Evolutionary conservation across 192 early-diverging fungal genomes (phyloP), one percentile per base, ranked within the genome.

Genomic region (Jimgerdemannia flammicorona): DNA sequence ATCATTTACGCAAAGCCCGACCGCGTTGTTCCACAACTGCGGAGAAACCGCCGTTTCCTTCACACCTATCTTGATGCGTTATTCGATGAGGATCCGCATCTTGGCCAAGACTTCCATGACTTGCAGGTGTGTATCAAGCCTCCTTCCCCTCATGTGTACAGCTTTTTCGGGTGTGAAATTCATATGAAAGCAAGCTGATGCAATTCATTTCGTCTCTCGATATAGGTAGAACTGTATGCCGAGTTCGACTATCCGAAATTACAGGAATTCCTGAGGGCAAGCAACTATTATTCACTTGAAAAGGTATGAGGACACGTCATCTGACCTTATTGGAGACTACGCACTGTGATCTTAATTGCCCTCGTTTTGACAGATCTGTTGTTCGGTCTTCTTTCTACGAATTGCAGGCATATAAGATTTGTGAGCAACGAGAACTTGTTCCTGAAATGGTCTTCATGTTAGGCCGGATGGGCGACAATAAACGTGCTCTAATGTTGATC

Each of bases 401-500:
- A 41, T n/a, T 78, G 29, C 29, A 91, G 89, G 94, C 94, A 8
- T 95, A 92, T 72, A 81, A 86, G 66, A 85, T 94, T 40, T 97
- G 96, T 77, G 93, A 98, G 81, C 77, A 89, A 73, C 90, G 92
- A 44, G 92, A 92, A 71, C 83, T 99, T 73, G 94, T 99, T 6
- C 95, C 95, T 10, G 98, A 98, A 78, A 99, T 98, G 97, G 96
- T 99, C 1, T 98, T 92, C 78, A 81, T 99, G 44, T 84, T 98
- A 67, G 97, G 98, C 8, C 95, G 98, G 14, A 97, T 98, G 96
- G 98, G 98, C 66, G 90, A 99, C 73, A 98, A 96, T 78, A 92
- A 96, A 75, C 85, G 90, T 64, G 97, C 98, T 0, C 83, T 99
- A 54, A 91, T 92, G 87, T 85, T 99, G 65, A 98, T 99, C 68